Base-by-base conservation (phyloP, 2,329 filamentous ascomycete genomes). In the Fusarium miscanthi region DNA sequence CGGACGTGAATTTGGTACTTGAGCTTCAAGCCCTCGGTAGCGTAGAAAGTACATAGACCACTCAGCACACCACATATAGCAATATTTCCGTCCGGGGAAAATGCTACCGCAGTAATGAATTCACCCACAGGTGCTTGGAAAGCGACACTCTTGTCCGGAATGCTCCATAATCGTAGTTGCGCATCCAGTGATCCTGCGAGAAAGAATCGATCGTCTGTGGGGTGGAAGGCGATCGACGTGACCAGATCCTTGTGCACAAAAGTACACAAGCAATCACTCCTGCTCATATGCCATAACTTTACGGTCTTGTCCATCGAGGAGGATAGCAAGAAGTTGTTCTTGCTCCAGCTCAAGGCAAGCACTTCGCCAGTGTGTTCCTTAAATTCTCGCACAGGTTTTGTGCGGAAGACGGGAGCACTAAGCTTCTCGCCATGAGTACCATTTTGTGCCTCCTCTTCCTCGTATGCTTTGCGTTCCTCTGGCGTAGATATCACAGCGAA, bases 251-350 rank as follows among this genome's bases (percentile, higher is more conserved):
- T 94, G 81, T 98, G 96, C 77, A 95, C 94, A 84, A 98, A 99
- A 4, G 93, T 94, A 81, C 94, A 97, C 2, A 99, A 86, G 77
- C 94, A 98, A 78, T 98, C 95, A 7, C 87, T 82, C 58, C 95
- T 88, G 78, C 90, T 95, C 70, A 96, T 87, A 81, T 99, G 96
- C 95, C 96, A 99, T 52, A 99, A 82, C 19, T 94, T 89, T 17
- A 99, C 96, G 0, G 95, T 97, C 84, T 98, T 98, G 80, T 99
- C 96, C 94, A 98, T 98, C 0, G 95, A 97, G 0, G 95, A 97
- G 7, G 95, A 98, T 21, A 99, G 86, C 33, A 99, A 82, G 76
- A 99, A 99, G 80, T 97, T 97, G 82, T 99, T 99, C 86, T 98
- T 99, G 84, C 95, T 98, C 96, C 96, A 99, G 80, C 94, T 97